Conservation (phyloP, 768 basidiomycete species). For the Omphalotus guepiniiformis region DNA sequence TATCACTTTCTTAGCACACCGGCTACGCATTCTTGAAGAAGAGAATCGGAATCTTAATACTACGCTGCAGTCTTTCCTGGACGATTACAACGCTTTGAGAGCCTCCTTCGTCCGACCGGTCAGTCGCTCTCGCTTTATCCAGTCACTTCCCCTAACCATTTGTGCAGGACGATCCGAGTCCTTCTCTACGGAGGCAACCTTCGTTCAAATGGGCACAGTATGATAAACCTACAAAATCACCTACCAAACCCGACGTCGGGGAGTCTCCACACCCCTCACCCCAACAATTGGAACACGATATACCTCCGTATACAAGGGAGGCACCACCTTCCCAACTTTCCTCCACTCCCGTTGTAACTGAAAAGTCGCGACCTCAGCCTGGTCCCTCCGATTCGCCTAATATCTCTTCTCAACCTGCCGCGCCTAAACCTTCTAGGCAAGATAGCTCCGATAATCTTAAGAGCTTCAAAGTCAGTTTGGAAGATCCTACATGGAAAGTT, state of each 20-base stretch:
- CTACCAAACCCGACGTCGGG: conserved; percentile 62
- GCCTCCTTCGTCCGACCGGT: conserved; percentile 37
- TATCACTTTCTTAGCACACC: conserved; percentile 47
- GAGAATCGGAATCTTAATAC: conserved; percentile 71
- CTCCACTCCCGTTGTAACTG: conserved; percentile 17
- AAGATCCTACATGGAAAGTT: conserved; percentile 99
- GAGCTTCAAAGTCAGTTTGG: conserved; percentile 95
- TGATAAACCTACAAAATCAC: conserved; percentile 71
- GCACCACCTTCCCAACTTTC: conserved; percentile 16
- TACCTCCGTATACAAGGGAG: conserved; percentile 33
- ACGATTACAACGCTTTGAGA: conserved; percentile 53
- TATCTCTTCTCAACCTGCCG: conserved; percentile 20
- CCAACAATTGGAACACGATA: conserved; percentile 71
- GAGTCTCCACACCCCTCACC: conserved; percentile 83
- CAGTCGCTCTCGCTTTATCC: conserved; percentile 15
- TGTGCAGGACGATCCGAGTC: conserved; percentile 34
- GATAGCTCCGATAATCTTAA: conserved; percentile 76
- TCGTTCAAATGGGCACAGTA: conserved; percentile 90
- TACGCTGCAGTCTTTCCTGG: conserved; percentile 57
- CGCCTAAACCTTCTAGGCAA: conserved; percentile 49
- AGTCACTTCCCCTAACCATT: conserved; percentile 11
- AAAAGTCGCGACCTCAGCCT: conserved; percentile 29
- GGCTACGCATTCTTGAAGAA: conserved; percentile 66
- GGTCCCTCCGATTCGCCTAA: conserved; percentile 31
- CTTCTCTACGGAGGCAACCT: conserved; percentile 59